Conservation (phyloP, 495 filamentous ascomycete genomes). For the Rusavskia elegans region DNA sequence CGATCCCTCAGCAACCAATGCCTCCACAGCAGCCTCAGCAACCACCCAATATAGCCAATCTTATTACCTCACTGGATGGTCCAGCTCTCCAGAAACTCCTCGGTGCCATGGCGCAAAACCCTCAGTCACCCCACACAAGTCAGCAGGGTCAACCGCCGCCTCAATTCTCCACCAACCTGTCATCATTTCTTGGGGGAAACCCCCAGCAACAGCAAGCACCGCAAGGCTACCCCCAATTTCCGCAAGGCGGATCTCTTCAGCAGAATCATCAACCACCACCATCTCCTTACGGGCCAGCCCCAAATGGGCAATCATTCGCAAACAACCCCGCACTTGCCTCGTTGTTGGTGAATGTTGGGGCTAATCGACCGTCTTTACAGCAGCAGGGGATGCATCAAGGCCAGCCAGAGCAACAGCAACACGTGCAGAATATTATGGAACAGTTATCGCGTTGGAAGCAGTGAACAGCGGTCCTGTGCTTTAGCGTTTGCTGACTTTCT, state of each 20-base stretch:
- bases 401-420: conserved; percentile 26
- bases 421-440: conserved; percentile 46
- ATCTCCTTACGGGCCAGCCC: conserved; percentile 20
- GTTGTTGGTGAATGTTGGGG: conserved; percentile 26
- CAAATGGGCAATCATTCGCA: conserved; percentile 20
- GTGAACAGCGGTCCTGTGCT: conserved; percentile 17
- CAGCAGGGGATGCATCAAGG: conserved; percentile 16
- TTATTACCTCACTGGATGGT: conserved; percentile 53
- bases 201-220: conserved; percentile 7
- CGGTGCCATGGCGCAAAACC: conserved; percentile 34
- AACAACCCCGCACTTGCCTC: conserved; percentile 25
- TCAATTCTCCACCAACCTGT: conserved; percentile 8
- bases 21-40: conserved; percentile 16
- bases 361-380: conserved; percentile 14
- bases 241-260: conserved; percentile 18
- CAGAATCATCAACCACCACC: conserved; percentile 12
- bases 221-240: conserved; percentile 18
- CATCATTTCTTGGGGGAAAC: no score
- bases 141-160: conserved; percentile 15
- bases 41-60: conserved; percentile 33
- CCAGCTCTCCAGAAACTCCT: conserved; percentile 58
- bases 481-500: no score
- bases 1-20: conserved; percentile 12
- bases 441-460: conserved; percentile 46
- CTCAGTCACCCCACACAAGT: conserved; percentile 6